phyloP scores from a whole-genome alignment of 768 basidiomycete genomes.

The Boletellus ananiceps region DNA sequence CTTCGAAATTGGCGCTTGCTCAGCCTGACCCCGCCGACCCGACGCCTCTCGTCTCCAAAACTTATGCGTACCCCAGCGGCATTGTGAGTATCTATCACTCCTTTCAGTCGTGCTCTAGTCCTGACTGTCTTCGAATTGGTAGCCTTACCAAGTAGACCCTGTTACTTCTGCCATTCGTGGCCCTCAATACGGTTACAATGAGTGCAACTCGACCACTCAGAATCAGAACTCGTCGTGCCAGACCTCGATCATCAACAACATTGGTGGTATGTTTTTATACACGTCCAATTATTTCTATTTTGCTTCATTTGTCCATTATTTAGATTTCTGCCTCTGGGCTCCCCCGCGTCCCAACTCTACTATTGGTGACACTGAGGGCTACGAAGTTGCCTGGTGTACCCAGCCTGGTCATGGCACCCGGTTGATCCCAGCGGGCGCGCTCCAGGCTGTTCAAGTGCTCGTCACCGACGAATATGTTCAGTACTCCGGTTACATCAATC shows the following conservation, averaged over 20 bases:
- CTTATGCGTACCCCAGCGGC: constrained; percentile 39
- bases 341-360: constrained; percentile 43
- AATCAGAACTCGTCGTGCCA: constrained; percentile 63
- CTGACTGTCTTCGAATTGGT: not conserved
- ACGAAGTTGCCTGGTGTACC: constrained; percentile 72
- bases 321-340: constrained; percentile 73
- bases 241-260: constrained; percentile 59
- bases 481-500: constrained; percentile 61
- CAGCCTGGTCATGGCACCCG: constrained; percentile 64
- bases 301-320: constrained; percentile 25
- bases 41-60: constrained; percentile 43
- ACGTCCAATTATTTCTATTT: not conserved
- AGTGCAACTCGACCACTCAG: constrained; percentile 65
- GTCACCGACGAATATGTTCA: constrained; percentile 54
- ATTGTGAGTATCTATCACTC: constrained; percentile 31
- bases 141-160: constrained; percentile 52
- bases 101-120: not conserved
- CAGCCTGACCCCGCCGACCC: constrained; percentile 41
- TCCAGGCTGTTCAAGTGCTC: constrained; percentile 63
- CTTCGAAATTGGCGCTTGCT: constrained; percentile 28
- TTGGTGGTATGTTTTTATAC: constrained; percentile 29
- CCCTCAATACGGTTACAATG: constrained; percentile 59
- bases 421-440: constrained; percentile 58
- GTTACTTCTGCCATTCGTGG: constrained; percentile 46
- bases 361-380: constrained; percentile 64